Conservation (phyloP, 1,139 yeast species). For the Geotrichum australiense region DNA sequence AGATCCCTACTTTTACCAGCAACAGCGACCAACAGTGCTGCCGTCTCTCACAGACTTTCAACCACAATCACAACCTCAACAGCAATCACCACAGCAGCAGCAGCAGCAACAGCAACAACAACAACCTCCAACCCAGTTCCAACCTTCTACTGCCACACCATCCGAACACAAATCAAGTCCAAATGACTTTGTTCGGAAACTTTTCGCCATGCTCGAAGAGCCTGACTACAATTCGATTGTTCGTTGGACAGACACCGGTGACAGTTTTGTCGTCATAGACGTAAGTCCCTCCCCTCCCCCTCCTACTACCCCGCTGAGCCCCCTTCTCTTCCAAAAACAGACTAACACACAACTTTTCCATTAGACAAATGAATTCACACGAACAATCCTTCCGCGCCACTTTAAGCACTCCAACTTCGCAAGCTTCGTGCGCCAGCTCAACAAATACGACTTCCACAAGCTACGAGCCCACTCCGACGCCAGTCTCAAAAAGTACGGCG, state of each 20-base stretch:
- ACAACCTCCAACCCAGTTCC: conserved; percentile 2
- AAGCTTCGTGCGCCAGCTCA: conserved; percentile 86
- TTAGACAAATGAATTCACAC: conserved; percentile 74
- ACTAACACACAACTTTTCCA: neutral
- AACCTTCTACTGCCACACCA: neutral
- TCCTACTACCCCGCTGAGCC: conserved; percentile 15
- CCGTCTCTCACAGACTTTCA: too few relatives aligned
- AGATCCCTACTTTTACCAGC: neutral
- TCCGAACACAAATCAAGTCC: too few relatives aligned
- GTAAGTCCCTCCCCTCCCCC: conserved; percentile 20
- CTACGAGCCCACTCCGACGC: conserved; percentile 54
- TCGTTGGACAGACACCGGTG: conserved; percentile 77
- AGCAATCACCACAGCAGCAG: conserved; percentile 12
- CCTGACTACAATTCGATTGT: conserved; percentile 67
- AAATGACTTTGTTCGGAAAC: conserved; percentile 21
- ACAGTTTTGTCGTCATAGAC: conserved; percentile 80
- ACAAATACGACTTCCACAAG: conserved; percentile 95
- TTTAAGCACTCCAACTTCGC: conserved; percentile 94
- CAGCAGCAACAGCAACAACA: conserved; percentile 14
- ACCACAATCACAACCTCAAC: conserved; percentile 14
- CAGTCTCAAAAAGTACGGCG: conserved; percentile 57
- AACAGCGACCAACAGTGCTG: conserved; percentile 5
- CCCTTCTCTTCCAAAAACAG: neutral
- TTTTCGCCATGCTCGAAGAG: conserved; percentile 70
- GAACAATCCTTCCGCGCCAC: conserved; percentile 75